phyloP scores from a whole-genome alignment of 495 filamentous ascomycete species.

The Sporormia fimetaria region DNA sequence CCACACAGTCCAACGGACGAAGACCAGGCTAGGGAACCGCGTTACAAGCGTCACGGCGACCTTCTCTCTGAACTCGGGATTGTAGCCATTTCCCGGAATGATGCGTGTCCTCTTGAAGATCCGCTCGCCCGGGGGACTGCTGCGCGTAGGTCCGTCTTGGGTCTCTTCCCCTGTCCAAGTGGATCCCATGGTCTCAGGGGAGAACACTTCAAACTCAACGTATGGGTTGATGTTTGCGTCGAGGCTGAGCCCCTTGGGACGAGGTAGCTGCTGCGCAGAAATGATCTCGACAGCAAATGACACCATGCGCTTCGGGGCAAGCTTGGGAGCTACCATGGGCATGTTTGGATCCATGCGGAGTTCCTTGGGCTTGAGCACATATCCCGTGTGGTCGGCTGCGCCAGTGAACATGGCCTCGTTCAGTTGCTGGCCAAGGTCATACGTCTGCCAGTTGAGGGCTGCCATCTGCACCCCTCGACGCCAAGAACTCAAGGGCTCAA shows the following conservation, averaged over 20 bases:
- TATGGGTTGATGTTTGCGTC: slow-evolving; percentile 80
- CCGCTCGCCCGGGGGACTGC: slow-evolving; percentile 59
- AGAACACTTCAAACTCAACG: slow-evolving; percentile 86
- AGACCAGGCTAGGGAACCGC: slow-evolving; percentile 83
- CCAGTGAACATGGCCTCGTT: slow-evolving; percentile 98
- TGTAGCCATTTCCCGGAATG: slow-evolving; percentile 78
- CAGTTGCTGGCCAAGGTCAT: slow-evolving; percentile 85
- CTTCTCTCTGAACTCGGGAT: slow-evolving; percentile 68
- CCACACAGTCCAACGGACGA: slow-evolving; percentile 86
- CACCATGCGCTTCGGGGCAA: slow-evolving; percentile 60
- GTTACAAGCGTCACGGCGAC: slow-evolving; percentile 72
- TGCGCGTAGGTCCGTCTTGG: slow-evolving; percentile 51
- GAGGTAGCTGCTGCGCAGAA: slow-evolving; percentile 87
- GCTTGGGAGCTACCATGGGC: slow-evolving; percentile 38
- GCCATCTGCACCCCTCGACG: slow-evolving; percentile 92
- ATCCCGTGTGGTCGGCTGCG: slow-evolving; percentile 75
- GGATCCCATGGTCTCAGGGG: slow-evolving; percentile 77
- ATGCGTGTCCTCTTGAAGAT: slow-evolving; percentile 68
- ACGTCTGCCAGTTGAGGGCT: slow-evolving; percentile 96
- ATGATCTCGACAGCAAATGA: slow-evolving; percentile 77
- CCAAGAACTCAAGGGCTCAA: slow-evolving; percentile 87
- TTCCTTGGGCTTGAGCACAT: slow-evolving; percentile 83
- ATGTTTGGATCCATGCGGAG: slow-evolving; percentile 44
- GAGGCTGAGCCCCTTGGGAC: slow-evolving; percentile 55
- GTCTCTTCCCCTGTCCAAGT: slow-evolving; percentile 55